A percentile compares a stretch with the other conserved stretches of the same genome.
Conservation (phyloP, 805 yeast species). For the Ogataea pilisensis region DNA sequence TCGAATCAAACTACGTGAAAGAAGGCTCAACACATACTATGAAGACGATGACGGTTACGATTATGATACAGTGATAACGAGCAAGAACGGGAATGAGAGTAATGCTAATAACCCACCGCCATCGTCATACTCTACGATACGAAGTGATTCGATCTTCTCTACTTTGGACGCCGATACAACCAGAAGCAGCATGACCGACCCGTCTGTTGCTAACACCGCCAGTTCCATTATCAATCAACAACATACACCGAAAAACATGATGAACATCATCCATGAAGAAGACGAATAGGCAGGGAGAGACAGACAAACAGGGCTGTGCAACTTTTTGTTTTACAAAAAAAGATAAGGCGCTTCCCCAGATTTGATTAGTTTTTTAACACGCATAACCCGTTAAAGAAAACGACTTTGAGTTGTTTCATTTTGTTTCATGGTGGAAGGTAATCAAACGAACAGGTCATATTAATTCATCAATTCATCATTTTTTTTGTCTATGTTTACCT, state of each 20-base stretch:
- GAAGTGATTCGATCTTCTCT: conserved; percentile 1
- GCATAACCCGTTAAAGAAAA: too few relatives aligned
- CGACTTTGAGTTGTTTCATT: too few relatives aligned
- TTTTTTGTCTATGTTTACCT: too few relatives aligned
- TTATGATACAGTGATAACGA: too few relatives aligned
- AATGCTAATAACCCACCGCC: not conserved
- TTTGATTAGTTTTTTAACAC: conserved; percentile 10
- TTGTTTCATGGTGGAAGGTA: too few relatives aligned
- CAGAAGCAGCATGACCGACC: too few relatives aligned
- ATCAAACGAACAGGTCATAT: too few relatives aligned
- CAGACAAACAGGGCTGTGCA: not conserved
- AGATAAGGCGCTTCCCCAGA: too few relatives aligned
- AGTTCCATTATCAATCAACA: not conserved
- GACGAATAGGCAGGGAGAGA: not conserved
- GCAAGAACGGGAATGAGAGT: not conserved
- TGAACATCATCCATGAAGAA: conserved; percentile 1
- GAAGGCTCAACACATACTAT: conserved; percentile 14
- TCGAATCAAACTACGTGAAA: conserved; percentile 7
- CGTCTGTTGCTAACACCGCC: not conserved
- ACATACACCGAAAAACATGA: not conserved
- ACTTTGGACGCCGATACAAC: too few relatives aligned
- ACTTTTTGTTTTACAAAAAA: too few relatives aligned
- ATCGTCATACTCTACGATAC: not conserved
- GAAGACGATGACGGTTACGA: conserved; percentile 24
- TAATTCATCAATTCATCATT: too few relatives aligned